Base-by-base conservation (phyloP, 106 monocot species). In the Dioscorea zingiberensis region DNA sequence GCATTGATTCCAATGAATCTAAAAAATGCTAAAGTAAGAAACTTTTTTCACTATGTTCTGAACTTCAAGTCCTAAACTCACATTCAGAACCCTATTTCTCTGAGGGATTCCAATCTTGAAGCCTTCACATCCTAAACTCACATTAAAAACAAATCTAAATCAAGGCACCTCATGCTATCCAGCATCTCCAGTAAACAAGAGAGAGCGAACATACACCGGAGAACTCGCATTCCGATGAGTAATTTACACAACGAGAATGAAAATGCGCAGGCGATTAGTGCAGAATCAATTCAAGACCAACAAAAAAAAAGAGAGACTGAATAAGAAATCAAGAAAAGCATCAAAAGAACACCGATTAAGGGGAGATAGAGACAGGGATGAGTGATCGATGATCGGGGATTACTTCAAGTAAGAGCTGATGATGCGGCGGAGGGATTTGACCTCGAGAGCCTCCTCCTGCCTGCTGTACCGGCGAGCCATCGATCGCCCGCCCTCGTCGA, bases 351-450 rank as follows among this genome's bases (percentile, higher is more conserved):
- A 63, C 1, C 62, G 32, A 30, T 19, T 21, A 3, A 47, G 30
- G 24, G 60, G 38, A 26, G 32, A 27, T 47, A 21, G 57, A 48
- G 18, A 17, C 6, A 38, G 4, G 10, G 38, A 38, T 30, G 6
- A 38, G 6, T 2, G 38, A 38, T 38, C 38, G 10, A 38, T 38
- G 38, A 38, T 1, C 10, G 38, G 4, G 38, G 60, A 22, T 76
- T 87, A 88, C 91, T 97, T 91, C 74, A 88, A 76, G 61, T 91
- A 97, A 47, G 95, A 85, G 73, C 85, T 81, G 74, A 97, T 81
- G 70, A 97, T 97, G 29, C 91, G 80, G 68, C 95, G 88, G 28
- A 97, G 91, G 47, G 95, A 97, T 61, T 88, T 87, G 77, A 97
- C 79, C 72, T 91, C 95, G 47, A 91, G 88, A 23, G 71, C 86